A percentile compares a stretch with the other conserved stretches of the same genome.
These are phyloP conservation scores for Cercophora samala DNA, from an alignment of 495 filamentous ascomycete genomes.

Conservation along the genomic window DNA sequence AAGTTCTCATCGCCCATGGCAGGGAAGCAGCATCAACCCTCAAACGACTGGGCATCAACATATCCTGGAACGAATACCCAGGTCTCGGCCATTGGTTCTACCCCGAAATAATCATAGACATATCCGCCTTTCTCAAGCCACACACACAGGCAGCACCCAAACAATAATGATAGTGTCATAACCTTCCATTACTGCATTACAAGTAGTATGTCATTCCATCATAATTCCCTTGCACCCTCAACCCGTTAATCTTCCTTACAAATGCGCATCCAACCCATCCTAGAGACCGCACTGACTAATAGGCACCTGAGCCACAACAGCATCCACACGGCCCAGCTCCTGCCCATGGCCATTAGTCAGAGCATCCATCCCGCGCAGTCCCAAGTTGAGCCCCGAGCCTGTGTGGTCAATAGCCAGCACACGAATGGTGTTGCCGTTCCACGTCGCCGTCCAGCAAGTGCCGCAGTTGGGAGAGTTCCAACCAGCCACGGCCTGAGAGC, in stretches of 20 bases:
- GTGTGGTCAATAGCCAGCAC: slow-evolving; percentile 66
- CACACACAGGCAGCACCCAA: neutral
- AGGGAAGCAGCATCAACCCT: slow-evolving; percentile 37
- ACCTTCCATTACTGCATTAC: slow-evolving; percentile 20
- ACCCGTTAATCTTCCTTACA: neutral
- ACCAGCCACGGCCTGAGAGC: slow-evolving; percentile 53
- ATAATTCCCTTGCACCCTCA: neutral
- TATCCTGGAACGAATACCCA: slow-evolving; percentile 44
- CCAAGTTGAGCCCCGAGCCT: slow-evolving; percentile 61
- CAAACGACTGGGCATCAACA: slow-evolving; percentile 33
- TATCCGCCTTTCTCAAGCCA: slow-evolving; percentile 37
- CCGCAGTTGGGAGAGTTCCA: slow-evolving; percentile 64
- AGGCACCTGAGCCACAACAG: slow-evolving; percentile 45
- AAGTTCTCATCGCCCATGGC: slow-evolving; percentile 41
- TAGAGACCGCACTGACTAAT: slow-evolving; percentile 30
- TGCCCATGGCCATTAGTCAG: slow-evolving; percentile 58
- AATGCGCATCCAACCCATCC: neutral
- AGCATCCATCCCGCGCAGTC: slow-evolving; percentile 59
- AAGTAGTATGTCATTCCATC: neutral
- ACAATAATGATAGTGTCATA: slow-evolving; percentile 10
- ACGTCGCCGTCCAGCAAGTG: slow-evolving; percentile 64
- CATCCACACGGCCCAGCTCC: slow-evolving; percentile 55
- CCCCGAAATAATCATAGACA: slow-evolving; percentile 46
- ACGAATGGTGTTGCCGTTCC: slow-evolving; percentile 57
- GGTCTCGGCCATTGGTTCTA: slow-evolving; percentile 55